Percentiles rank a stretch among this genome's conserved stretches.
Evolutionary conservation across 441 rosid genomes (phyloP).

Genomic region (Aquilaria agallochum): DNA sequence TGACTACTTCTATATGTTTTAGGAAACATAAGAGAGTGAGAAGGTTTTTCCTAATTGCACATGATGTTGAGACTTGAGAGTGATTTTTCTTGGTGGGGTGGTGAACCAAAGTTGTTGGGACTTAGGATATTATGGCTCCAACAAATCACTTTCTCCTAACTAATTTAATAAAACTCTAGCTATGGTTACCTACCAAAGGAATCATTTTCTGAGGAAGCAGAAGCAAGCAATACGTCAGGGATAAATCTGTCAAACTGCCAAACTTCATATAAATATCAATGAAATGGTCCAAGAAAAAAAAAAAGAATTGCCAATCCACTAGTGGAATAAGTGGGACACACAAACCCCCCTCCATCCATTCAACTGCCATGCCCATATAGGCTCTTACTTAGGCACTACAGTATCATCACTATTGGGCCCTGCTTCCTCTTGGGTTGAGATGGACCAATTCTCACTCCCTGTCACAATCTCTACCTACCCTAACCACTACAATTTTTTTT

Average conservation of each 20-base stretch:
- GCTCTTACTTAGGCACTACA: neutral
- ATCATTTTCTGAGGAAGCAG: neutral
- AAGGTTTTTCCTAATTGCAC: neutral
- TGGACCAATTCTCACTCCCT: slow-evolving; percentile 12
- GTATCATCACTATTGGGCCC: neutral
- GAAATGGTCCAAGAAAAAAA: neutral
- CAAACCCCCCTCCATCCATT: neutral
- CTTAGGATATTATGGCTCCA: slow-evolving; percentile 3
- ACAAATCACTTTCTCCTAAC: slow-evolving; percentile 10
- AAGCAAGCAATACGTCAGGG: neutral
- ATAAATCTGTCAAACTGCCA: neutral
- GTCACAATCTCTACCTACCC: slow-evolving; percentile 17
- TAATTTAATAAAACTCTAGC: slow-evolving; percentile 6
- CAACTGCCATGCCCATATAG: neutral
- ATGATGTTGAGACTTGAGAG: too few relatives aligned
- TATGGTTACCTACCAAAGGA: slow-evolving; percentile 1
- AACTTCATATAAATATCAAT: neutral
- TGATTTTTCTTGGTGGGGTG: neutral
- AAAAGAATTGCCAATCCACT: too few relatives aligned
- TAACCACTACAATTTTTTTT: slow-evolving; percentile 1
- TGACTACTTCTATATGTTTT: too few relatives aligned
- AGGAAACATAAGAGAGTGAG: too few relatives aligned
- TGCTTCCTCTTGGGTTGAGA: neutral
- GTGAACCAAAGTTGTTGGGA: slow-evolving; percentile 10
- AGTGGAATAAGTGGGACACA: neutral